Conservation (phyloP, 371 early-diverging fungal genomes). For the Choanephora cucurbitarum region DNA sequence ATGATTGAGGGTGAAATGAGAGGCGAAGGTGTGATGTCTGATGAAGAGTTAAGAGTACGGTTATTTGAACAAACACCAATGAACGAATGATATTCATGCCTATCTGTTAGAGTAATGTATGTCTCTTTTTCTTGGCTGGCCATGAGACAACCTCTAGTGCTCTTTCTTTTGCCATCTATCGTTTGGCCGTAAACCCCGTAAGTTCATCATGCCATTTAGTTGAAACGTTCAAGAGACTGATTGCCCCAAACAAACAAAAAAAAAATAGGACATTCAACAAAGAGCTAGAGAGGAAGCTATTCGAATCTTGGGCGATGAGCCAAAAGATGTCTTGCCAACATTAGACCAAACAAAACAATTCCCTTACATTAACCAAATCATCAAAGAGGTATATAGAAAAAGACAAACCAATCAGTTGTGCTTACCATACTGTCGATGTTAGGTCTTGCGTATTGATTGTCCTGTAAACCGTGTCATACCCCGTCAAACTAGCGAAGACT, state of each 20-base stretch:
- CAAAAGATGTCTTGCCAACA: constrained; percentile 21
- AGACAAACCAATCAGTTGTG: neutral
- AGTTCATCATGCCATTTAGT: constrained; percentile 21
- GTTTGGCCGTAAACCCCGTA: constrained; percentile 25
- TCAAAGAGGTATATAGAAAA: constrained; percentile 25
- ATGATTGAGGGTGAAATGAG: constrained; percentile 20
- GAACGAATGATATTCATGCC: too few relatives aligned
- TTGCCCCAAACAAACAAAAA: too few relatives aligned
- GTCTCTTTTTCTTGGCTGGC: constrained; percentile 31
- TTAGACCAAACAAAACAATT: constrained; percentile 42
- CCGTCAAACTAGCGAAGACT: constrained; percentile 25
- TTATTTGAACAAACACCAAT: too few relatives aligned
- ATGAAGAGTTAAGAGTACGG: constrained; percentile 14
- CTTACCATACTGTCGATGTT: neutral
- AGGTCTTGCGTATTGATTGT: constrained; percentile 19
- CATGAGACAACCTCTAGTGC: constrained; percentile 26
- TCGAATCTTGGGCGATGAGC: constrained; percentile 16
- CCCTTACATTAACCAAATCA: constrained; percentile 47
- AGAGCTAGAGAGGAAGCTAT: constrained; percentile 15
- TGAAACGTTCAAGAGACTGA: neutral
- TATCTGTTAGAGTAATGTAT: constrained; percentile 25
- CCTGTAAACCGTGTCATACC: constrained; percentile 9
- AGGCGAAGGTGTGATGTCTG: constrained; percentile 11
- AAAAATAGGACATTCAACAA: constrained; percentile 23
- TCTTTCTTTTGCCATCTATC: constrained; percentile 16